Base-by-base conservation (phyloP, 2,329 filamentous ascomycete species). In the Laburnicola sp. region DNA sequence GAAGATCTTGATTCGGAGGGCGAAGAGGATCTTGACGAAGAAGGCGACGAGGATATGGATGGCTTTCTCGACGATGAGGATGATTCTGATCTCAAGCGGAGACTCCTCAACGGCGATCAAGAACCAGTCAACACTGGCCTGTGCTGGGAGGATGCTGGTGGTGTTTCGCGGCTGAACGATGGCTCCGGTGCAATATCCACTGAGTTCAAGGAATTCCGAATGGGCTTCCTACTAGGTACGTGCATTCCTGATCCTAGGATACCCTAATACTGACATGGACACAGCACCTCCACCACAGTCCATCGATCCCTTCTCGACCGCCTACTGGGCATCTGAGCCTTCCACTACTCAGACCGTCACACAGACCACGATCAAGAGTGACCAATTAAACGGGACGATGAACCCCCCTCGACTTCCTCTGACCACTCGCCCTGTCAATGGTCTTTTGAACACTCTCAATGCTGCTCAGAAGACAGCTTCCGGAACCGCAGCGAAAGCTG, bases 61-160 rank as follows among this genome's bases (percentile, higher is more conserved):
- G 92, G 86, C 16, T 97, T 97, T 65, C 78, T 97, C 1, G 92
- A 96, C 60, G 89, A 89, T 4, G 89, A 95, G 46, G 89, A 94
- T 72, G 65, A 82, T 75, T 53, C 75, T 73, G 68, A 77, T 74
- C 57, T 78, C 70, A 81, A 82, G 77, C 76, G 82, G 69, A 72
- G 86, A 74, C 71, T 81, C 5, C 76, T 82, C 63, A 82, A 77
- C 28, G 84, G 86, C 27, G 85, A 89, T 58, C 80, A 95, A 64
- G 84, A 92, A 65, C 90, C 91, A 0, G 78, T 88, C 36, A 88
- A 82, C 66, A 90, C 86, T 3, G 94, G 93, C 0, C 75, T 97
- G 7, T 94, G 88, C 68, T 99, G 91, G 83, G 89, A 96, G 65
- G 81, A 87, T 65, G 70, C 69, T 7, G 48, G 57, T 10, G 68